Conservation (phyloP, 257 asterid species). For the Solanum gandarillasii region DNA sequence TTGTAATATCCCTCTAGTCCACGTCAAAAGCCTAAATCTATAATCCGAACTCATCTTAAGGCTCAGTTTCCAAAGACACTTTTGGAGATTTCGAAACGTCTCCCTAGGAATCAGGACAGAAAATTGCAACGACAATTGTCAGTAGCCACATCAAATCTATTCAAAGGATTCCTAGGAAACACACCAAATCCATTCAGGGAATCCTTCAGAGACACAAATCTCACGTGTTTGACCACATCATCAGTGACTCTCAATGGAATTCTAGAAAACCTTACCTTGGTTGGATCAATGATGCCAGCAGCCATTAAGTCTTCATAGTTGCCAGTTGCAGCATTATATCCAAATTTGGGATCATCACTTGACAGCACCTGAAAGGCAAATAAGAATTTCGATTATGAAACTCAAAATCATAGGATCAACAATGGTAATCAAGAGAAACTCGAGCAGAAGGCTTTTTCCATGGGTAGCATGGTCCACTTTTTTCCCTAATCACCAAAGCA, state of each 20-base stretch:
- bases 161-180: background rate
- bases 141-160: background rate
- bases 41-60: background rate
- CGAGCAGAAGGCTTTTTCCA: background rate
- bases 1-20: background rate
- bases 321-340: constrained; percentile 95
- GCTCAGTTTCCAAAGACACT: background rate
- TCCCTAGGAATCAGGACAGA: background rate
- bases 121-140: background rate
- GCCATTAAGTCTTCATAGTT: constrained; percentile 91
- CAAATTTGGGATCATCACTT: constrained; percentile 67
- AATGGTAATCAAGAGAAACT: background rate
- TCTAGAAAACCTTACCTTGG: constrained; percentile 45
- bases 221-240: background rate
- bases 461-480: background rate
- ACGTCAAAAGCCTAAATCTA: background rate
- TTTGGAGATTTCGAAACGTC: background rate
- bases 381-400: background rate
- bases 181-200: background rate
- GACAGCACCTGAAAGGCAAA: constrained; percentile 55
- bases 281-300: constrained; percentile 95
- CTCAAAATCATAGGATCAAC: background rate
- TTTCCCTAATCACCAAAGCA: background rate
- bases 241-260: background rate
- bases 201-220: background rate